phyloP scores from a whole-genome alignment of 2,329 filamentous ascomycete species.

The Paecilomyces niveus region DNA sequence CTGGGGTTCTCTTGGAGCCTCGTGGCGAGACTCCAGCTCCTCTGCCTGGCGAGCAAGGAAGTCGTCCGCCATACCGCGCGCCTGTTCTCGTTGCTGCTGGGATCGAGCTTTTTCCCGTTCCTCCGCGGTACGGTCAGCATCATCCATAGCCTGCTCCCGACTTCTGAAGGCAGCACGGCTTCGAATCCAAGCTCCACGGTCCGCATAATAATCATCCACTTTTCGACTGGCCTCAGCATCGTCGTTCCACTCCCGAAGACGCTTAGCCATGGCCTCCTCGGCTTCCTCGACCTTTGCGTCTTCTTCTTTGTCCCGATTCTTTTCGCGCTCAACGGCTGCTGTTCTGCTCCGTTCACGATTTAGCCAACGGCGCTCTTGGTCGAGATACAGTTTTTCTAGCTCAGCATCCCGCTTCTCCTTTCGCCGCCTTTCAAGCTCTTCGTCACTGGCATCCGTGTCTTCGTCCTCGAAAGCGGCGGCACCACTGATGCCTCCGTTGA shows the following conservation, averaged over 20 bases:
- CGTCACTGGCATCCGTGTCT: slow-evolving; percentile 79
- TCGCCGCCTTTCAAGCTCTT: slow-evolving; percentile 70
- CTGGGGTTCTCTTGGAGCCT: slow-evolving; percentile 51
- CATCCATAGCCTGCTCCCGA: slow-evolving; percentile 69
- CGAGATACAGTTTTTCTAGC: slow-evolving; percentile 70
- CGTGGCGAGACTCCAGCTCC: slow-evolving; percentile 54
- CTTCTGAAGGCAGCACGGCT: slow-evolving; percentile 68
- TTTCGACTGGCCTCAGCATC: slow-evolving; percentile 71
- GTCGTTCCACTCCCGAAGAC: slow-evolving; percentile 79
- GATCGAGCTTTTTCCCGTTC: slow-evolving; percentile 65
- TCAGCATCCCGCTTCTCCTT: slow-evolving; percentile 66
- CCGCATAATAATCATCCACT: slow-evolving; percentile 74
- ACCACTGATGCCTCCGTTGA: slow-evolving; percentile 68
- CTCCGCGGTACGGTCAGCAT: slow-evolving; percentile 73
- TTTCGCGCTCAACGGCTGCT: slow-evolving; percentile 78
- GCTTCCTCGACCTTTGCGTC: slow-evolving; percentile 57
- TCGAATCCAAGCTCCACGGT: slow-evolving; percentile 76
- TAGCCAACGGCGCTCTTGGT: slow-evolving; percentile 83
- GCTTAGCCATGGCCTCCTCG: slow-evolving; percentile 61
- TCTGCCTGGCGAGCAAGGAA: slow-evolving; percentile 81
- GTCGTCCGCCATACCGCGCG: slow-evolving; percentile 76
- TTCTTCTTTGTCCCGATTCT: slow-evolving; percentile 70
- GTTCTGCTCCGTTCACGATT: slow-evolving; percentile 80
- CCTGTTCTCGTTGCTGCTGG: slow-evolving; percentile 66
- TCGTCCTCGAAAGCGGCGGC: slow-evolving; percentile 66